Evolutionary conservation across 73 alveolate species (phyloP).

Genomic region (Symbiodinium natans): DNA sequence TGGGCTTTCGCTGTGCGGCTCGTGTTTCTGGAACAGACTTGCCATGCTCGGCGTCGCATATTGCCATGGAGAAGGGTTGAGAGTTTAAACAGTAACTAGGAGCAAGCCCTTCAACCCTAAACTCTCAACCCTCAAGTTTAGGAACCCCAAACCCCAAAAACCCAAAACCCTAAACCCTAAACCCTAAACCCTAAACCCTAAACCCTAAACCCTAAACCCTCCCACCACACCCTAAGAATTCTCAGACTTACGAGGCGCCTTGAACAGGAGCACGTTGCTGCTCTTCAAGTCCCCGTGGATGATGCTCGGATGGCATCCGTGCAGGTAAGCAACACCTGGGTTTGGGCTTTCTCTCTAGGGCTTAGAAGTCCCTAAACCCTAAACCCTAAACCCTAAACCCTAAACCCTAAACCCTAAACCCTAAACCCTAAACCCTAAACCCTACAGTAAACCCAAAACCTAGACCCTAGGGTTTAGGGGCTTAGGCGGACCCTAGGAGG

Average conservation of each 20-base stretch:
- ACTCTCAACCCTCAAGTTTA: too few species aligned
- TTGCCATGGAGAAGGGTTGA: too few species aligned
- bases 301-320: background rate
- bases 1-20: too few species aligned
- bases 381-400: background rate
- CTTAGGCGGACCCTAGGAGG: too few species aligned
- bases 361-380: background rate
- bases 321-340: background rate
- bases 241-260: background rate
- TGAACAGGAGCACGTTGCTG: background rate
- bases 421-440: background rate
- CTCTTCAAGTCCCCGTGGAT: background rate
- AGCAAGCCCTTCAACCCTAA: too few species aligned
- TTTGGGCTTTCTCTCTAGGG: background rate
- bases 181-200: too few species aligned
- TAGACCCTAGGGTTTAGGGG: background rate
- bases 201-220: background rate
- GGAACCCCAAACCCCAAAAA: too few species aligned
- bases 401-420: background rate
- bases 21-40: too few species aligned
- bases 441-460: background rate
- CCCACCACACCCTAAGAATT: too few species aligned
- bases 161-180: too few species aligned
- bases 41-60: too few species aligned
- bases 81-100: too few species aligned